Base-by-base conservation (phyloP, 192 early-diverging fungal species). In the Podila clonocystis region DNA sequence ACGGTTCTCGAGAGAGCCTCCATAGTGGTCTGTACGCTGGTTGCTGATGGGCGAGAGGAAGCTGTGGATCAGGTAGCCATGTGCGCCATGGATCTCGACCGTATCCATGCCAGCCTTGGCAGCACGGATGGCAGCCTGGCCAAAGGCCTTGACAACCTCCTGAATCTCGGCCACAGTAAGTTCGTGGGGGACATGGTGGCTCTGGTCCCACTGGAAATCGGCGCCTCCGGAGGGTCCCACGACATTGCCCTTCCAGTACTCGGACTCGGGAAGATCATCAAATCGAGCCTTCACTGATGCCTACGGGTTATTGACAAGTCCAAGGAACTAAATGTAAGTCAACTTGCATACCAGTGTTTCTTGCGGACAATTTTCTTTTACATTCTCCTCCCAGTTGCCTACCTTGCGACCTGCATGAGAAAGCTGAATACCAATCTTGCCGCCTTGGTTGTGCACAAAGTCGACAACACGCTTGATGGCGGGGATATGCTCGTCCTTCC, bases 71-170 rank as follows among this genome's bases (percentile, higher is more conserved):
- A 98, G 79, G 82, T 97, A 98, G 11, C 97, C 97, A 75, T 98
- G 95, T 1, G 97, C 95, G 45, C 83, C 88, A 63, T 97, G 96
- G 28, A 98, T 82, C 75, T 98, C 97, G 29, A 97, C 80, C 9
- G 91, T 91, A 65, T 97, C 94, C 75, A 96, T 94, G 1, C 94
- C 95, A 9, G 95, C 96, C 64, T 89, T 83, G 59, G 87, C 73
- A 0, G 97, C 93, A 20, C 93, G 88, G 36, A 63, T 70, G 0
- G 95, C 91, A 52, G 93, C 90, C 26, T 82, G 65, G 5, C 63
- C 89, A 85, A 92, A 98, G 36, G 85, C 82, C 22, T 86, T 65
- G 26, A 89, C 83, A 55, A 94, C 82, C 1, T 79, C 65, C 17
- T 87, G 78, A 63, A 98, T 96, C 49, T 93, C 89, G 9, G 77